These are phyloP conservation scores for Euphorbia pulcherrima DNA, from an alignment of 345 rosid species.

Conservation along the genomic window DNA sequence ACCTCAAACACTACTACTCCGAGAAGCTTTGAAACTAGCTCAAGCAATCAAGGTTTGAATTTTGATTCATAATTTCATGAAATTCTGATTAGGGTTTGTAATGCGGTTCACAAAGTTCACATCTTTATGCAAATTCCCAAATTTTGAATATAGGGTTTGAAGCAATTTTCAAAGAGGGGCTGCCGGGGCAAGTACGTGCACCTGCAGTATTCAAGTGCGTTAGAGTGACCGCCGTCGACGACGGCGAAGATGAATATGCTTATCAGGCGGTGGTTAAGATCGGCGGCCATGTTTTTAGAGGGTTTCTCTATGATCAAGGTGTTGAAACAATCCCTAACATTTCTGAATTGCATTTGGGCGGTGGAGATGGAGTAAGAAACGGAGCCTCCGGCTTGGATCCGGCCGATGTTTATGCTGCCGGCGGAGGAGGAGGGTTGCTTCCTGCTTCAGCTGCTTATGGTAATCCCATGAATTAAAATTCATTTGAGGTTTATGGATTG, in stretches of 20 bases:
- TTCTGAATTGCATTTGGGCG: slow-evolving; percentile 86
- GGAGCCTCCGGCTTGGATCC: slow-evolving; percentile 59
- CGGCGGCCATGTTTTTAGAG: slow-evolving; percentile 87
- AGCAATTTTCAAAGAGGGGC: slow-evolving; percentile 50
- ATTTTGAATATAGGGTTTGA: slow-evolving; percentile 19
- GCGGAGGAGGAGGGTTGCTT: slow-evolving; percentile 57
- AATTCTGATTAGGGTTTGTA: slow-evolving; percentile 11
- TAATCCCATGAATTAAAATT: slow-evolving; percentile 60
- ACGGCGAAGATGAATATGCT: slow-evolving; percentile 83
- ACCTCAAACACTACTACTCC: slow-evolving; percentile 86
- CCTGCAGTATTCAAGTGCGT: slow-evolving; percentile 96
- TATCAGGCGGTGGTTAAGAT: slow-evolving; percentile 90
- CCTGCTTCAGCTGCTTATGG: slow-evolving; percentile 55
- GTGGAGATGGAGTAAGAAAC: slow-evolving; percentile 37
- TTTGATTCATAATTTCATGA: neutral
- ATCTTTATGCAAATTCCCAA: too few relatives aligned
- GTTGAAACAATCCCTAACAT: slow-evolving; percentile 61
- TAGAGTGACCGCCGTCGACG: slow-evolving; percentile 86
- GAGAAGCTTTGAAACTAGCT: slow-evolving; percentile 84
- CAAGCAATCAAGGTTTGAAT: slow-evolving; percentile 76
- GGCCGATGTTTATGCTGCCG: slow-evolving; percentile 55
- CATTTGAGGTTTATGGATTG: slow-evolving; percentile 1
- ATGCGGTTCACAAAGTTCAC: too few relatives aligned
- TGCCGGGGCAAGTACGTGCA: slow-evolving; percentile 80
- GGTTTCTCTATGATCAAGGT: slow-evolving; percentile 87